Percentiles rank a stretch among this genome's conserved stretches.
phyloP scores from a whole-genome alignment of 2,329 filamentous ascomycete genomes.

The Cryphonectria radicalis region DNA sequence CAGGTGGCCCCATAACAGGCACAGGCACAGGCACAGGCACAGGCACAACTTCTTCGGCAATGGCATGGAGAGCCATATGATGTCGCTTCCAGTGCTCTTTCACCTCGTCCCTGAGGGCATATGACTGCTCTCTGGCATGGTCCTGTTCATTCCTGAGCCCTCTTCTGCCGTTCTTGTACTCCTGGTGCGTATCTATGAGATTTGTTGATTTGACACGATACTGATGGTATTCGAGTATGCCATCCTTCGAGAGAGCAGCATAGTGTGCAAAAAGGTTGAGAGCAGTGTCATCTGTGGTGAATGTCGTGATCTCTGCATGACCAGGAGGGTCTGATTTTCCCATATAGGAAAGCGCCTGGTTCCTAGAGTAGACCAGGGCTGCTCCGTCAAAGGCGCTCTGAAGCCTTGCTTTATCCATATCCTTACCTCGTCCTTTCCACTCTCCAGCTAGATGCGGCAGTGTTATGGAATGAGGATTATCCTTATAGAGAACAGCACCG shows the following conservation, averaged over 20 bases:
- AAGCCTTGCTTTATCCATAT: background rate
- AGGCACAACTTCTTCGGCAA: background rate
- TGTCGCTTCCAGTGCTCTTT: constrained; percentile 11
- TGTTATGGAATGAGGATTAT: background rate
- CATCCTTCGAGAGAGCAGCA: constrained; percentile 21
- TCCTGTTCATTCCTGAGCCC: constrained; percentile 25
- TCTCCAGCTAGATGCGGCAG: background rate
- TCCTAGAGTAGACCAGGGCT: constrained; percentile 35
- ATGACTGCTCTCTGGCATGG: constrained; percentile 25
- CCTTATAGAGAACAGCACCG: background rate
- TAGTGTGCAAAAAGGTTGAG: constrained; percentile 37
- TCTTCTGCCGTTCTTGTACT: constrained; percentile 16
- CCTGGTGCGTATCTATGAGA: constrained; percentile 4
- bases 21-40: no score
- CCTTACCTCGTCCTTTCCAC: background rate
- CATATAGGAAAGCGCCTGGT: constrained; percentile 33
- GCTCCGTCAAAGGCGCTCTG: background rate
- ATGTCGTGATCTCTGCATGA: constrained; percentile 34
- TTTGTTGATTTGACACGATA: background rate
- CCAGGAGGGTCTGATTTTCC: constrained; percentile 29
- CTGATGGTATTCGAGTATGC: background rate
- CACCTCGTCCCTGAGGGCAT: constrained; percentile 22
- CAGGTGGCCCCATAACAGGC: no score
- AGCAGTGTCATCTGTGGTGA: constrained; percentile 36
- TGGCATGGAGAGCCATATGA: background rate